Conservation (phyloP, 371 early-diverging fungal genomes). For the Apophysomyces trapeziformis region DNA sequence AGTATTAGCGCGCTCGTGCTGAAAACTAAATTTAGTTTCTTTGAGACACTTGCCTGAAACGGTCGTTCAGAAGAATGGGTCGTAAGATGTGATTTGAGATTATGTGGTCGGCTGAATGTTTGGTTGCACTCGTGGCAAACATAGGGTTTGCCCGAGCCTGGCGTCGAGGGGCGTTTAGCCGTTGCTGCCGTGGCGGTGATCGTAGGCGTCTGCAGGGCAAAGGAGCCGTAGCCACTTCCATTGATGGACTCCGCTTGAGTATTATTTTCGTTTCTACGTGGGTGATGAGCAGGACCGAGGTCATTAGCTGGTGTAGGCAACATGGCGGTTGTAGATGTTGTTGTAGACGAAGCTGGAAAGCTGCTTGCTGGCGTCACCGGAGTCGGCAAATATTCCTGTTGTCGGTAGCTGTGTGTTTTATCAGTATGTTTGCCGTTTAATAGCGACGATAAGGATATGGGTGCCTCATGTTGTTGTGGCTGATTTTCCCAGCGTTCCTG, state of each 20-base stretch:
- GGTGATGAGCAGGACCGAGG: background rate
- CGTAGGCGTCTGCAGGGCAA: slow-evolving; percentile 4
- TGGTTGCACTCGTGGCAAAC: slow-evolving; percentile 46
- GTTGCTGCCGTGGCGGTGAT: slow-evolving; percentile 1
- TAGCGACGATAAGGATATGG: slow-evolving; percentile 5
- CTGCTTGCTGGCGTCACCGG: slow-evolving; percentile 28
- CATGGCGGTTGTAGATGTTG: slow-evolving; percentile 10
- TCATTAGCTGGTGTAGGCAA: background rate
- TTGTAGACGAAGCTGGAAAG: slow-evolving; percentile 12
- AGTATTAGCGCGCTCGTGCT: slow-evolving; percentile 10
- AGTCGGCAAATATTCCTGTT: slow-evolving; percentile 24
- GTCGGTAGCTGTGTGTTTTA: background rate
- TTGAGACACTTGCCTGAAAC: slow-evolving; percentile 39
- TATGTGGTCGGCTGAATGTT: slow-evolving; percentile 51
- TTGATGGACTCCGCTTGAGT: slow-evolving; percentile 5
- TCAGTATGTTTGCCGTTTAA: slow-evolving; percentile 6
- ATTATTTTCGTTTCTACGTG: slow-evolving; percentile 3
- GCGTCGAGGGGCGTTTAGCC: slow-evolving; percentile 8
- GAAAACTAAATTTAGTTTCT: slow-evolving; percentile 1
- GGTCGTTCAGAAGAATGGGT: slow-evolving; percentile 52
- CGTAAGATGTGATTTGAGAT: slow-evolving; percentile 50
- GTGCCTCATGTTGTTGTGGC: slow-evolving; percentile 12
- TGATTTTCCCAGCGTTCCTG: slow-evolving; percentile 10
- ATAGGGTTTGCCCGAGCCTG: slow-evolving; percentile 24
- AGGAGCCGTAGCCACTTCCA: slow-evolving; percentile 10